A percentile compares a stretch with the other conserved stretches of the same genome.
These are phyloP conservation scores for Solanum arcanum DNA, from an alignment of 257 asterid species.

Conservation along the genomic window DNA sequence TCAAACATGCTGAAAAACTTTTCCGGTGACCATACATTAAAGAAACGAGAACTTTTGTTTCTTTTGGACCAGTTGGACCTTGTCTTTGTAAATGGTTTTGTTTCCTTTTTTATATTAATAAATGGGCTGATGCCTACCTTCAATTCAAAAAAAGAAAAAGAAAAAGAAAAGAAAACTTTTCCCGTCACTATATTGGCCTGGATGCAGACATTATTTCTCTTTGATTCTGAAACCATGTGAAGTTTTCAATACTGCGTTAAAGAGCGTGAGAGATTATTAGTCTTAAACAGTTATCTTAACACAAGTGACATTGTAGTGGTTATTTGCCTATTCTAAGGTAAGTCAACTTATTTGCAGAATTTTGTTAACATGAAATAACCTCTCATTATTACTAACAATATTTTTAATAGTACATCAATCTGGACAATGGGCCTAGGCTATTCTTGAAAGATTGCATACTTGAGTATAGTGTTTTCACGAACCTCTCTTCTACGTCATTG, in stretches of 20 bases:
- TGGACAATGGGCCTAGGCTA: background rate
- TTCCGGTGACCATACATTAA: background rate
- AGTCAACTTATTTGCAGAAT: background rate
- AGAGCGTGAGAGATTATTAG: background rate
- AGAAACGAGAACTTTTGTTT: background rate
- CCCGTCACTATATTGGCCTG: background rate
- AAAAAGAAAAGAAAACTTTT: background rate
- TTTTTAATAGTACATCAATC: background rate
- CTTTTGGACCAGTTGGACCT: background rate
- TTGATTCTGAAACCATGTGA: background rate
- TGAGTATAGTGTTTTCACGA: background rate
- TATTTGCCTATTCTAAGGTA: background rate
- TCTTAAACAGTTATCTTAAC: background rate
- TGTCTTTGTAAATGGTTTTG: background rate
- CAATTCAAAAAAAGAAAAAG: background rate
- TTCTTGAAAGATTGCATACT: background rate
- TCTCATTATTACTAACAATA: background rate
- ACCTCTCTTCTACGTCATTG: background rate
- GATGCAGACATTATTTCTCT: background rate
- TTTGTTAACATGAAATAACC: background rate
- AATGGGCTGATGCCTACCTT: background rate
- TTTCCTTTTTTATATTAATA: background rate
- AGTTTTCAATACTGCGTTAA: background rate
- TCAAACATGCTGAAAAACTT: background rate
- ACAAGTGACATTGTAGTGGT: background rate